Percentiles rank a stretch among this genome's conserved stretches.
phyloP scores from a whole-genome alignment of 2,329 filamentous ascomycete species.

The Calonectria leucothoes region DNA sequence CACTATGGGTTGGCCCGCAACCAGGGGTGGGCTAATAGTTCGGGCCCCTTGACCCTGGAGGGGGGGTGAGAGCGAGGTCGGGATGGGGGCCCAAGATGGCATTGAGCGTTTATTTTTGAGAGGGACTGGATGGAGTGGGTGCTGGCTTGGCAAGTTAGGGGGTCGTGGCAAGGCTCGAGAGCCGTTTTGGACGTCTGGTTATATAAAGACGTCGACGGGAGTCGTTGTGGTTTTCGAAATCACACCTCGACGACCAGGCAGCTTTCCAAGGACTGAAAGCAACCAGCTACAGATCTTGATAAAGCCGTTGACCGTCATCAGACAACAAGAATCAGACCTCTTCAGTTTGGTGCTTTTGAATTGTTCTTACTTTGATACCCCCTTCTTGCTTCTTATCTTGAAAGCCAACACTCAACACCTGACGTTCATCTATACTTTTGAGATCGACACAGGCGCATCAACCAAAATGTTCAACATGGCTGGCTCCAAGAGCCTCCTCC shows the following conservation, averaged over 20 bases:
- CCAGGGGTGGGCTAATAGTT: background rate
- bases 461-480: background rate
- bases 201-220: slow-evolving; percentile 15
- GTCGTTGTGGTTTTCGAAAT: background rate
- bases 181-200: background rate
- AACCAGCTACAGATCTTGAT: background rate
- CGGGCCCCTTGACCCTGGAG: background rate
- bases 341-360: background rate
- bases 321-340: background rate
- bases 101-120: slow-evolving; percentile 21
- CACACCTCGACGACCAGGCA: background rate
- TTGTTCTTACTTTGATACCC: background rate
- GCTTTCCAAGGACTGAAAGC: background rate
- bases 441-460: background rate
- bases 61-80: slow-evolving; percentile 3
- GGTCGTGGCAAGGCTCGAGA: slow-evolving; percentile 6
- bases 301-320: background rate
- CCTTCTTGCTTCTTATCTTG: background rate
- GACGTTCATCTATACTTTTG: background rate
- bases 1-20: slow-evolving; percentile 2
- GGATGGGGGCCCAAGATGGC: background rate
- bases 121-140: slow-evolving; percentile 8
- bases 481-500: slow-evolving; percentile 6
- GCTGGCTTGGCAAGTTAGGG: slow-evolving; percentile 7
- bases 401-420: background rate